Evolutionary conservation across 768 basidiomycete species (phyloP).

Genomic region (Mycena galericulata): DNA sequence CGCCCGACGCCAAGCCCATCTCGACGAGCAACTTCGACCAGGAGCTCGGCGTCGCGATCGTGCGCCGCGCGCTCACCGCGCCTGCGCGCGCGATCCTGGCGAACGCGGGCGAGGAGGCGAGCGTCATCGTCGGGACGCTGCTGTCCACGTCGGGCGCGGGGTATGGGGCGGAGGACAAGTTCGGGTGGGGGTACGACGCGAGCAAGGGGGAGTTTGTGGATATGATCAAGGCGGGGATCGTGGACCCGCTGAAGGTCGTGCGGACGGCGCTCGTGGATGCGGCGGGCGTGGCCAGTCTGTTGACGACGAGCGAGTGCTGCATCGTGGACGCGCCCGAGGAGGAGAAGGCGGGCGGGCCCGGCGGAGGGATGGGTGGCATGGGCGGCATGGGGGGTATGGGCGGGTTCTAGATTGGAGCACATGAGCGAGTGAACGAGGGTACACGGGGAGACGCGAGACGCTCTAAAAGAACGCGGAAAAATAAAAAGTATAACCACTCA

Average conservation of each 20-base stretch:
- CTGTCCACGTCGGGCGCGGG: too few species aligned
- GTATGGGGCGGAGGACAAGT: slow-evolving; percentile 81
- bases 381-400: slow-evolving; percentile 49
- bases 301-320: slow-evolving; percentile 94
- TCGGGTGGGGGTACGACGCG: slow-evolving; percentile 91
- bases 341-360: slow-evolving; percentile 58
- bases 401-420: slow-evolving; percentile 37
- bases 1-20: slow-evolving; percentile 74
- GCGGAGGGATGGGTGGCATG: slow-evolving; percentile 65
- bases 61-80: slow-evolving; percentile 84
- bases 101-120: slow-evolving; percentile 95
- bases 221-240: slow-evolving; percentile 94
- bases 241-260: slow-evolving; percentile 97
- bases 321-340: slow-evolving; percentile 93
- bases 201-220: slow-evolving; percentile 93
- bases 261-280: slow-evolving; percentile 94
- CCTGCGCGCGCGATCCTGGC: slow-evolving; percentile 90
- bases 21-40: slow-evolving; percentile 95
- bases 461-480: too few species aligned
- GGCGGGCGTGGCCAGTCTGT: slow-evolving; percentile 89
- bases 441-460: too few species aligned
- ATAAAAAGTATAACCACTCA: too few species aligned
- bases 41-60: slow-evolving; percentile 93
- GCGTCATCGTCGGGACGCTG: slow-evolving; percentile 92
- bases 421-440: too few species aligned